Evolutionary conservation across 2,329 filamentous ascomycete species (phyloP).

Genomic region (Xylaria arbuscula): DNA sequence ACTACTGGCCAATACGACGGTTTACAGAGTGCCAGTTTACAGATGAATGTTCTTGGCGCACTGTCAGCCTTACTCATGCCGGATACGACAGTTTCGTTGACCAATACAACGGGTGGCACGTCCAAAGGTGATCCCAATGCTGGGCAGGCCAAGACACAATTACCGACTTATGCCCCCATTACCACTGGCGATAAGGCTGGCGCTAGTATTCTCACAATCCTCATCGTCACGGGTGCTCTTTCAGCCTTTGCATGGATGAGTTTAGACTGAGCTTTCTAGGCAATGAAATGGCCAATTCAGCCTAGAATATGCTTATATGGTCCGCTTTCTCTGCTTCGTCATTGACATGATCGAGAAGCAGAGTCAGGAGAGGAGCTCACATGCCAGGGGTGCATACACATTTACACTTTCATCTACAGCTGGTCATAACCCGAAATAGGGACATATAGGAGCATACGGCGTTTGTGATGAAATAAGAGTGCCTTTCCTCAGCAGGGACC

Average conservation of each 20-base stretch:
- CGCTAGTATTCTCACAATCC: slow-evolving; percentile 60
- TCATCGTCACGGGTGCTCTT: slow-evolving; percentile 56
- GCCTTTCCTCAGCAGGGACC: background rate
- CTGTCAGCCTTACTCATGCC: slow-evolving; percentile 56
- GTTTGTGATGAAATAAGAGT: slow-evolving; percentile 28
- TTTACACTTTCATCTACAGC: slow-evolving; percentile 32
- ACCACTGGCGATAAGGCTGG: slow-evolving; percentile 60
- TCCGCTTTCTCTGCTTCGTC: slow-evolving; percentile 3
- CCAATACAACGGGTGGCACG: slow-evolving; percentile 63
- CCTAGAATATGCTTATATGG: background rate
- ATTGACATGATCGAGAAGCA: background rate
- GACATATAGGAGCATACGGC: slow-evolving; percentile 30
- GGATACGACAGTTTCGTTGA: slow-evolving; percentile 56
- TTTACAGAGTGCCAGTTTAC: slow-evolving; percentile 64
- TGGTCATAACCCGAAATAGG: slow-evolving; percentile 21
- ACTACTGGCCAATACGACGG: slow-evolving; percentile 54
- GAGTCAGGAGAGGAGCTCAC: slow-evolving; percentile 3
- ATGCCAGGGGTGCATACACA: slow-evolving; percentile 10
- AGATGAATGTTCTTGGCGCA: slow-evolving; percentile 67
- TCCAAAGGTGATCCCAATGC: slow-evolving; percentile 58
- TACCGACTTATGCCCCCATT: slow-evolving; percentile 49
- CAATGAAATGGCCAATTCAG: background rate
- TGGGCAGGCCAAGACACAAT: slow-evolving; percentile 51
- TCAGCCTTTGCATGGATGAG: slow-evolving; percentile 65
- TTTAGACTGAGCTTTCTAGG: slow-evolving; percentile 42